phyloP scores from a whole-genome alignment of 768 basidiomycete genomes.

The Sutorius australiensis region DNA sequence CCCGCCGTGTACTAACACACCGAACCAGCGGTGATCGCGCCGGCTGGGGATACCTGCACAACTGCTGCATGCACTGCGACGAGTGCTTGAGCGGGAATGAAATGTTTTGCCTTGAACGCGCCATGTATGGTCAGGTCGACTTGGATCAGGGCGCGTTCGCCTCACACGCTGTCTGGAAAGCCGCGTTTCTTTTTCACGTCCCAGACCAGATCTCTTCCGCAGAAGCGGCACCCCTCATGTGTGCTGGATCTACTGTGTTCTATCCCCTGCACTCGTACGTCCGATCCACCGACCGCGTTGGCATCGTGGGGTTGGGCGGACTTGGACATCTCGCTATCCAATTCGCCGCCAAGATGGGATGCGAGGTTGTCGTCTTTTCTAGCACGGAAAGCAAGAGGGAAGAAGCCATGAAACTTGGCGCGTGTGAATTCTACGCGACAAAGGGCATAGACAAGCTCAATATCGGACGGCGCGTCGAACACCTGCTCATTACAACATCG shows the following conservation, averaged over 20 bases:
- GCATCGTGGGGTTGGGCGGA: constrained; percentile 34
- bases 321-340: constrained; percentile 38
- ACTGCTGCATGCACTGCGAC: constrained; percentile 32
- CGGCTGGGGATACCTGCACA: constrained; percentile 35
- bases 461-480: constrained; percentile 24
- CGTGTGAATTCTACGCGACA: constrained; percentile 35
- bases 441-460: constrained; percentile 25
- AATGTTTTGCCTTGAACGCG: constrained; percentile 22
- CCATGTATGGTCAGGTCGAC: constrained; percentile 25
- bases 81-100: constrained; percentile 35
- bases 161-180: constrained; percentile 34
- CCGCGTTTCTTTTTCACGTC: constrained; percentile 33
- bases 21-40: constrained; percentile 33
- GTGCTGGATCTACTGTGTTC: constrained; percentile 35
- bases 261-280: constrained; percentile 24
- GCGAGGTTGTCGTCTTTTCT: constrained; percentile 36
- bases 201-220: constrained; percentile 30
- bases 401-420: constrained; percentile 33
- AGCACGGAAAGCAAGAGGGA: constrained; percentile 31
- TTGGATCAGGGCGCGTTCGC: constrained; percentile 35
- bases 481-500: constrained; percentile 32
- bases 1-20: background rate
- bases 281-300: constrained; percentile 32
- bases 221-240: constrained; percentile 36
- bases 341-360: constrained; percentile 39